Evolutionary conservation across 768 basidiomycete genomes (phyloP).

Genomic region (Sistotremastrum suecicum): DNA sequence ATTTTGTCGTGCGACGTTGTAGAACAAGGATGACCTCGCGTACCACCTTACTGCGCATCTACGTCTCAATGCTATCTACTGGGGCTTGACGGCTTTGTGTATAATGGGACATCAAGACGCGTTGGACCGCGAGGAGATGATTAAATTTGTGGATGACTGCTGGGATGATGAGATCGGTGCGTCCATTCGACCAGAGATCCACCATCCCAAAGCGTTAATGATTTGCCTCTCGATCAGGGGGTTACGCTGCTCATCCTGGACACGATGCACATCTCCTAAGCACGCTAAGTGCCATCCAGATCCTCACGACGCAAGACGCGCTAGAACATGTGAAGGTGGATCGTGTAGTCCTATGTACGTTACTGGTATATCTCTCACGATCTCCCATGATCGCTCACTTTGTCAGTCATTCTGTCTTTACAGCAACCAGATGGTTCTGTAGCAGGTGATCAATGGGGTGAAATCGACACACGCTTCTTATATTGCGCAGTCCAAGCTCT

Average conservation of each 20-base stretch:
- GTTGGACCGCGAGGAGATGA: conserved; percentile 68
- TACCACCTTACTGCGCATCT: conserved; percentile 91
- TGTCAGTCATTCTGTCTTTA: conserved; percentile 64
- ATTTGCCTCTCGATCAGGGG: conserved; percentile 36
- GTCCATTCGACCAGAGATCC: conserved; percentile 14
- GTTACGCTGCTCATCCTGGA: conserved; percentile 80
- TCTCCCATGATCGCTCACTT: neutral
- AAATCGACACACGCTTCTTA: conserved; percentile 80
- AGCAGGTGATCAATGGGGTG: conserved; percentile 84
- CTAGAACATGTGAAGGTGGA: conserved; percentile 55
- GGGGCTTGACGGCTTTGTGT: conserved; percentile 83
- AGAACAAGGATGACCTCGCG: conserved; percentile 68
- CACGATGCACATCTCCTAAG: conserved; percentile 85
- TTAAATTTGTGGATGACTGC: conserved; percentile 84
- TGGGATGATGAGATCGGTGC: conserved; percentile 85
- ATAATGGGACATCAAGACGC: conserved; percentile 71
- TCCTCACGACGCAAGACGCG: conserved; percentile 75
- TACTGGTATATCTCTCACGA: neutral
- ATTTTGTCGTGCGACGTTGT: conserved; percentile 13
- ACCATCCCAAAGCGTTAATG: neutral
- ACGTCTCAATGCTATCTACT: conserved; percentile 91
- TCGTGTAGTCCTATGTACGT: conserved; percentile 62
- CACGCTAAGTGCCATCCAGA: conserved; percentile 87
- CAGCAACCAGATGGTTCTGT: conserved; percentile 83
- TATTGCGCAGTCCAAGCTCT: conserved; percentile 80